These are phyloP conservation scores for Hypoxylon crocopeplum DNA, from an alignment of 495 filamentous ascomycete species.

Conservation along the genomic window DNA sequence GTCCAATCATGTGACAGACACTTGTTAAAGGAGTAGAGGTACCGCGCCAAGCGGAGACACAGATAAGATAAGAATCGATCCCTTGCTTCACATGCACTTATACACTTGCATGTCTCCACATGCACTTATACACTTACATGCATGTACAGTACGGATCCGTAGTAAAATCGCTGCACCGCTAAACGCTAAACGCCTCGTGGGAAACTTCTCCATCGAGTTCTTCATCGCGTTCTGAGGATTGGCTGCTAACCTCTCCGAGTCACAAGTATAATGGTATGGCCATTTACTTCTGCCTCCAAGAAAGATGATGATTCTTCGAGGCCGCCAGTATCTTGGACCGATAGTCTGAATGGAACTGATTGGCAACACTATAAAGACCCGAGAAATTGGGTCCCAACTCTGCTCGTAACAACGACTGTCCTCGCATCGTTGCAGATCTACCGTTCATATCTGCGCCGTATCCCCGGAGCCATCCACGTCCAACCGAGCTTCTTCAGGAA, in stretches of 20 bases:
- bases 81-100: too few species aligned
- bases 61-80: too few species aligned
- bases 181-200: too few species aligned
- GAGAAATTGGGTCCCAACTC: conserved; percentile 68
- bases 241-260: conserved; percentile 12
- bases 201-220: too few species aligned
- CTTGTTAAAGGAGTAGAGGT: too few species aligned
- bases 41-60: too few species aligned
- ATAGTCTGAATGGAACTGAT: conserved; percentile 61
- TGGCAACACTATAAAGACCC: conserved; percentile 74
- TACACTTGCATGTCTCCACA: too few species aligned
- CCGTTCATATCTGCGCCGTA: conserved; percentile 77
- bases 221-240: background rate
- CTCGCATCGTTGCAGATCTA: conserved; percentile 68
- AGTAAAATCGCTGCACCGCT: too few species aligned
- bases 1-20: too few species aligned
- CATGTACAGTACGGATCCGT: too few species aligned
- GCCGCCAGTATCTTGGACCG: conserved; percentile 54
- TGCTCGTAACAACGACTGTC: conserved; percentile 72
- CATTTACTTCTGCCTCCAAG: conserved; percentile 29
- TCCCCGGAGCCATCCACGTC: conserved; percentile 77
- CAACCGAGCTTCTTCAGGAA: conserved; percentile 70
- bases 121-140: too few species aligned
- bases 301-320: conserved; percentile 38
- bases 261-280: conserved; percentile 34